Base-by-base conservation (phyloP, 768 basidiomycete genomes). In the Psilocybe subaeruginosa region DNA sequence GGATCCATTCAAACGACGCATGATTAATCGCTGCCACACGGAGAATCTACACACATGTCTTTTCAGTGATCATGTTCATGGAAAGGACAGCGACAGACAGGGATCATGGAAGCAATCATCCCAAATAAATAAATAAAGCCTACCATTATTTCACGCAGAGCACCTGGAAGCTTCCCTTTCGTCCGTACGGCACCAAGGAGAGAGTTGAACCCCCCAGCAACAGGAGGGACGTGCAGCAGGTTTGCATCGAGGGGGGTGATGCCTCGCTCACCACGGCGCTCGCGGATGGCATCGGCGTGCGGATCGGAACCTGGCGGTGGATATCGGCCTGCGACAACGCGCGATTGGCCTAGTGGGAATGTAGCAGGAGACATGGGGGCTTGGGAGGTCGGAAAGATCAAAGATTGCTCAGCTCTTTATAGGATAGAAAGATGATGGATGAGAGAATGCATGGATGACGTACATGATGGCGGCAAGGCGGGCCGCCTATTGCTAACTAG, bases 1-100 rank as follows among this genome's bases (percentile, higher is more conserved):
- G 82, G 8, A 82, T 82, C 85, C 85, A 85, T 68, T 84, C 83
- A 55, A 80, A 85, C 4, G 77, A 75, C 27, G 83, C 83, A 23
- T 74, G 66, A 62, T 84, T 85, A 27, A 81, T 68, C 2, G 81
- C 84, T 35, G 82, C 83, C 14, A 84, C 78, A 4, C 84, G 74
- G 14, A 84, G 72, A 57, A 84, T 84, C 81, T 84, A 56, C 3
- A 56, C 12, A 11, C 9, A 27, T 11, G n/a, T 31, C 12, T 23
- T 63, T 33, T 54, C 11, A 35, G 46, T 16, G 14, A 54, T 23
- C 23, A 23, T 23, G 23, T 23, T 23, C 23, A 23, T 23, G 23
- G 23, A 23, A 23, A 23, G 23, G 23, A 23, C 23, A 23, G 43
- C 37, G 45, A 49, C 11, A n/a, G 29, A 58, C 35, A 23, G 39